Evolutionary conservation across 371 early-diverging fungal species (phyloP).

Genomic region (Phascolomyces articulosus): DNA sequence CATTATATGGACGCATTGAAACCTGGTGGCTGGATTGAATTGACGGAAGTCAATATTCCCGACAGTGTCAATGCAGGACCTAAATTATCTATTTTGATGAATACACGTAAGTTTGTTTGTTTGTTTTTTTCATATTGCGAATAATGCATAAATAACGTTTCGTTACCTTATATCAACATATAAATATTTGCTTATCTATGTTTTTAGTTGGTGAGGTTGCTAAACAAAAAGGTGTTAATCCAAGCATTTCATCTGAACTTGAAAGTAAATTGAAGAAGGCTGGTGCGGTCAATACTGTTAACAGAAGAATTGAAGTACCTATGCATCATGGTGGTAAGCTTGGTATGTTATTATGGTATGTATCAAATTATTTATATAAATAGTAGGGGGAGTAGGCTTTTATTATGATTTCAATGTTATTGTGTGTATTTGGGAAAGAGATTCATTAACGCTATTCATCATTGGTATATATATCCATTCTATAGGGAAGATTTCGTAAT

Average conservation of each 20-base stretch:
- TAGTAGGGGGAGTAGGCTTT: no score
- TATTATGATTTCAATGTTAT: no score
- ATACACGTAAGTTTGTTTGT: not conserved
- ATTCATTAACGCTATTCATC: no score
- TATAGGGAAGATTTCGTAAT: slow-evolving; percentile 8
- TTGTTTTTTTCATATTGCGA: not conserved
- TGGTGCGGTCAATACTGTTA: not conserved
- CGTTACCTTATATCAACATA: not conserved
- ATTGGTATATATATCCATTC: no score
- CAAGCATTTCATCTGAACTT: slow-evolving; percentile 1
- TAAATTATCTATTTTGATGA: slow-evolving; percentile 4
- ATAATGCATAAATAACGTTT: not conserved
- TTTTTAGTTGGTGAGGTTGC: not conserved
- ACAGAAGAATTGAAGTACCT: slow-evolving; percentile 12
- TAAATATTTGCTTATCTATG: not conserved
- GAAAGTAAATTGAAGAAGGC: not conserved
- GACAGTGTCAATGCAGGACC: slow-evolving; percentile 9
- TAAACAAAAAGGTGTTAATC: slow-evolving; percentile 2
- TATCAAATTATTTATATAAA: no score
- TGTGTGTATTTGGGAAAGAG: no score
- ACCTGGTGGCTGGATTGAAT: slow-evolving; percentile 30
- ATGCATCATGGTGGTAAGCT: slow-evolving; percentile 20
- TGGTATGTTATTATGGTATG: slow-evolving; percentile 13
- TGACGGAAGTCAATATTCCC: slow-evolving; percentile 14
- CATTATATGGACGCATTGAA: slow-evolving; percentile 15